phyloP scores from a whole-genome alignment of 768 basidiomycete genomes.

The Termitomyces sp. region DNA sequence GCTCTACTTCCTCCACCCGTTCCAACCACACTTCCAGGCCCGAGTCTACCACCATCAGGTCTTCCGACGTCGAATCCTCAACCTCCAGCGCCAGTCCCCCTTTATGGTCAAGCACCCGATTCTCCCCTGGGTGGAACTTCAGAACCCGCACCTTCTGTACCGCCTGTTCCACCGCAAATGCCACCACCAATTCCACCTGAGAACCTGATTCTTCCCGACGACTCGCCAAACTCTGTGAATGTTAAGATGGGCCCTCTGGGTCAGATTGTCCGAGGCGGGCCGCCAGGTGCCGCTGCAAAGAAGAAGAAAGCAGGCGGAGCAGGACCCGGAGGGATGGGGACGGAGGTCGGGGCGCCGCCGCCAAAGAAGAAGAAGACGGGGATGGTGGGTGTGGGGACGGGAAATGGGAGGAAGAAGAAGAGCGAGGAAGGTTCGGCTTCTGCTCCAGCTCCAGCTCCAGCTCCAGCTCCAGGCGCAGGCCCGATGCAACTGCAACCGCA shows the following conservation, averaged over 20 bases:
- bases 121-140: background rate
- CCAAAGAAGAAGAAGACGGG: constrained; percentile 40
- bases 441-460: background rate
- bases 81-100: background rate
- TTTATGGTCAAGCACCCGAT: background rate
- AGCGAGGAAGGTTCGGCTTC: constrained; percentile 8
- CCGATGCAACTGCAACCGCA: constrained; percentile 3
- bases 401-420: constrained; percentile 47
- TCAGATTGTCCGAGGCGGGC: constrained; percentile 55
- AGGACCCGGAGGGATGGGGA: constrained; percentile 19
- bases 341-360: constrained; percentile 18
- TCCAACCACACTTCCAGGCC: constrained; percentile 13
- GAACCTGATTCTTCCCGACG: constrained; percentile 53
- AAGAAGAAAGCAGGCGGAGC: constrained; percentile 41
- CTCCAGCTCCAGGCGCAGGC: background rate
- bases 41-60: constrained; percentile 11
- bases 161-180: background rate
- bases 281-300: constrained; percentile 46
- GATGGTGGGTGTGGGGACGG: constrained; percentile 34
- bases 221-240: constrained; percentile 50
- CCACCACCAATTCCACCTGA: constrained; percentile 16
- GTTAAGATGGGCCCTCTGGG: constrained; percentile 77
- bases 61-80: constrained; percentile 4
- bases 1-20: constrained; percentile 17
- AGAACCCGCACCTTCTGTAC: background rate